Evolutionary conservation across 352 stramenopile genomes (phyloP).

Genomic region (Pythium dissotocum): DNA sequence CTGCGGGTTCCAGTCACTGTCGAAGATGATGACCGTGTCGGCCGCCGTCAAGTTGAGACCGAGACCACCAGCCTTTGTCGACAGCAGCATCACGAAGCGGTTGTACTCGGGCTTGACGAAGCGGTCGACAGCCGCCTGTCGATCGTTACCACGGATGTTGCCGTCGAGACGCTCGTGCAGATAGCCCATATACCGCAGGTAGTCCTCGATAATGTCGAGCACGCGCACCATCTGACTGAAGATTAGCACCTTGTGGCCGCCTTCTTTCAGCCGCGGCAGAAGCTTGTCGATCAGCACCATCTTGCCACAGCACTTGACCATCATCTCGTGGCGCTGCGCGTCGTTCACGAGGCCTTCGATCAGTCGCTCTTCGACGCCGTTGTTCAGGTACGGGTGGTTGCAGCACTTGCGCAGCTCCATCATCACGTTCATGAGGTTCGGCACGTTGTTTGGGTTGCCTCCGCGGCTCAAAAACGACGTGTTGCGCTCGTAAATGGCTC

Average conservation of each 20-base stretch:
- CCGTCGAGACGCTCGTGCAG: conserved; percentile 97
- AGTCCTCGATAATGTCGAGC: conserved; percentile 99
- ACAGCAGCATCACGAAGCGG: conserved; percentile 98
- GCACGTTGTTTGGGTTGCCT: conserved; percentile 77
- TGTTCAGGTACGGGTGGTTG: conserved; percentile 93
- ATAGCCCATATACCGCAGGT: conserved; percentile 92
- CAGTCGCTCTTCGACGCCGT: conserved; percentile 89
- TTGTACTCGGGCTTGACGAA: conserved; percentile 91
- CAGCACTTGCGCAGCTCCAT: conserved; percentile 92
- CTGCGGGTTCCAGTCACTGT: conserved; percentile 98
- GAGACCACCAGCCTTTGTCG: conserved; percentile 95
- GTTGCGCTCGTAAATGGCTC: conserved; percentile 97
- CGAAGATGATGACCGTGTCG: conserved; percentile 98
- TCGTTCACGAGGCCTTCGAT: conserved; percentile 81
- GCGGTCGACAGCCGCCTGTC: conserved; percentile 82
- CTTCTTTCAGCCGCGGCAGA: conserved; percentile 94
- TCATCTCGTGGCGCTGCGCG: conserved; percentile 85
- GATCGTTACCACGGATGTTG: conserved; percentile 93
- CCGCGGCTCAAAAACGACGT: conserved; percentile 86
- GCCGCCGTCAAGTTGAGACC: conserved; percentile 92
- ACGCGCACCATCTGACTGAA: conserved; percentile 99
- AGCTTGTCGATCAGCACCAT: conserved; percentile 99
- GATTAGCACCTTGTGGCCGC: conserved; percentile 98
- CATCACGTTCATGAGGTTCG: conserved; percentile 93
- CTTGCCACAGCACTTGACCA: conserved; percentile 99